Evolutionary conservation across 1,139 yeast species (phyloP), one percentile per base, ranked within the genome.

Genomic region (Candida pseudoviswanathii): DNA sequence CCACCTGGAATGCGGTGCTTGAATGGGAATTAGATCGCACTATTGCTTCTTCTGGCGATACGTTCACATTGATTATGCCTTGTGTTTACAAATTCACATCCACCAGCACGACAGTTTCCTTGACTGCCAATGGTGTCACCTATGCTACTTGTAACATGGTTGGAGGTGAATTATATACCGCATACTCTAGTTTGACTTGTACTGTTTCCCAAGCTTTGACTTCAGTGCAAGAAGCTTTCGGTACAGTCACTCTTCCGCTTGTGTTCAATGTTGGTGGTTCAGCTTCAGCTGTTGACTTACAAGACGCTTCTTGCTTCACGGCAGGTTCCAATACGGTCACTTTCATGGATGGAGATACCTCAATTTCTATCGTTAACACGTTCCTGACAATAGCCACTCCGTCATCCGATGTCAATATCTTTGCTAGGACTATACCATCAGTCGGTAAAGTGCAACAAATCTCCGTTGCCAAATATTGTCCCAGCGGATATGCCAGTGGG

Each of bases 291-390:
- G 53, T 54, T 8, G 73, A 69, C 51, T 26, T 62, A 16, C 42
- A 52, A 27, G 59, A 56, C 50, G 57, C 76, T 1, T 39, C 45
- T 2, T 53, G 60, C 26, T 66, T 59, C 47, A 41, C 37, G 1
- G 51, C 58, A 4, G 75, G 75, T 9, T 3, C 48, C 1, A 68
- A 71, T 36, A 60, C 66, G 5, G 58, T 70, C 8, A 54, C 62
- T 3, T 70, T 66, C 55, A 51, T 41, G 6, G 73, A 68, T 54
- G 75, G 75, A 21, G 45, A 43, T 21, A 64, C 56, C n/a, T 16
- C 48, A 11, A 39, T 69, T 10, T 41, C 63, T 4, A 57, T n/a
- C 54, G 10, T 43, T 53, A 3, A 64, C 61, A 2, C 45, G 39
- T 27, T 65, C 65, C 44, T 36, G 11, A 45, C 50, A 5, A 2